These are phyloP conservation scores for Paxillus involutus DNA, from an alignment of 768 basidiomycete species.

Conservation along the genomic window DNA sequence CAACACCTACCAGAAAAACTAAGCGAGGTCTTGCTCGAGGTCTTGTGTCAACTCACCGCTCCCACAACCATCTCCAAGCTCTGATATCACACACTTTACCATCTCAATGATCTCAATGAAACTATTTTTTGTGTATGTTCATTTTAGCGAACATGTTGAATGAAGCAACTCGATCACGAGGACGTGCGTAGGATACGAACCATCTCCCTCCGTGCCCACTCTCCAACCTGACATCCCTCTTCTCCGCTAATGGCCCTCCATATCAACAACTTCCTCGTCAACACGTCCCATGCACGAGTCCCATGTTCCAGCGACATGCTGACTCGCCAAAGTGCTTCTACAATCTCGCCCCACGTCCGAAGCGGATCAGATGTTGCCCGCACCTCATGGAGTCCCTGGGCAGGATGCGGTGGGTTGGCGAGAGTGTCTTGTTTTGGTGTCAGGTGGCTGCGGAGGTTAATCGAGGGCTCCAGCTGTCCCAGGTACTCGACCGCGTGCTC, in stretches of 20 bases:
- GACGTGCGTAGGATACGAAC: background rate
- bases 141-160: no score
- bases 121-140: no score
- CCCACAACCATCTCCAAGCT: background rate
- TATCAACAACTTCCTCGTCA: conserved; percentile 55
- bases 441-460: conserved; percentile 3
- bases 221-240: conserved; percentile 38
- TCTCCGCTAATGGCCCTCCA: conserved; percentile 51
- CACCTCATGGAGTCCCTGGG: conserved; percentile 37
- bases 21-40: conserved; percentile 24
- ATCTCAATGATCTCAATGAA: no score
- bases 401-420: conserved; percentile 32
- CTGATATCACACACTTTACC: no score
- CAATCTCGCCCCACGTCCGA: conserved; percentile 46
- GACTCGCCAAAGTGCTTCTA: conserved; percentile 46
- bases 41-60: conserved; percentile 10
- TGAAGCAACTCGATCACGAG: no score
- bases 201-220: conserved; percentile 51
- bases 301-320: conserved; percentile 17
- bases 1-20: conserved; percentile 26
- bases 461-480: conserved; percentile 24
- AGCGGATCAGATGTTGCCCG: conserved; percentile 28
- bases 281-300: conserved; percentile 45
- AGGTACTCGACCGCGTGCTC: conserved; percentile 27
- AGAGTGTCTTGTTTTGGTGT: background rate